A percentile compares a stretch with the other conserved stretches of the same genome.
Evolutionary conservation across 1,139 yeast genomes (phyloP).

Genomic region (Debaryomyces fabryi): DNA sequence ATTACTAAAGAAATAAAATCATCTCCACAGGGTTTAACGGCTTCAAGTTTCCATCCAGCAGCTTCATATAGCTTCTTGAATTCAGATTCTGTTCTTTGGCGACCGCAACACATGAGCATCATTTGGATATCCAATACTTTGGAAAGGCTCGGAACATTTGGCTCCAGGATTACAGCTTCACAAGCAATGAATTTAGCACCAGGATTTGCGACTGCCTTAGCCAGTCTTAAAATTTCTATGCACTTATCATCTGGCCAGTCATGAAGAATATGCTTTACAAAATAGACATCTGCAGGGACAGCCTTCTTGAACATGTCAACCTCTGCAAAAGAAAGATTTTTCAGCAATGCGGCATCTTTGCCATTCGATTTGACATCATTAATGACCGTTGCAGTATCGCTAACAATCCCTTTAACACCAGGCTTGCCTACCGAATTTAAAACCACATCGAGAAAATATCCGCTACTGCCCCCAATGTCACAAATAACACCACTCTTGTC

Average conservation of each 20-base stretch:
- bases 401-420: neutral
- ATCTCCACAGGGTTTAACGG: neutral
- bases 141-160: neutral
- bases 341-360: neutral
- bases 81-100: slow-evolving; percentile 3
- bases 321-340: neutral
- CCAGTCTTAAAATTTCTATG: slow-evolving; percentile 1
- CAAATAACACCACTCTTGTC: neutral
- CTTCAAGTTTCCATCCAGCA: slow-evolving; percentile 2
- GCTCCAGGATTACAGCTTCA: neutral
- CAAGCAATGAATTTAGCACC: slow-evolving; percentile 3
- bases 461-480: slow-evolving; percentile 6
- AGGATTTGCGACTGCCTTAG: neutral
- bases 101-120: slow-evolving; percentile 1
- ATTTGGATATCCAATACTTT: slow-evolving; percentile 3
- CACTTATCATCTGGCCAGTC: slow-evolving; percentile 6
- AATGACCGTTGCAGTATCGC: slow-evolving; percentile 1
- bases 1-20: slow-evolving; percentile 1
- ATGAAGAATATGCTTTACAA: slow-evolving; percentile 6
- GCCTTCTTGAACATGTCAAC: slow-evolving; percentile 6
- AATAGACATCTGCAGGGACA: neutral
- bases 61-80: slow-evolving; percentile 4
- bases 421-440: neutral
- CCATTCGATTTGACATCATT: neutral
- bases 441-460: neutral